Percentiles rank a stretch among this genome's conserved stretches.
These are phyloP conservation scores for Aspergillus funiculosus DNA, from an alignment of 495 filamentous ascomycete species.

Conservation along the genomic window DNA sequence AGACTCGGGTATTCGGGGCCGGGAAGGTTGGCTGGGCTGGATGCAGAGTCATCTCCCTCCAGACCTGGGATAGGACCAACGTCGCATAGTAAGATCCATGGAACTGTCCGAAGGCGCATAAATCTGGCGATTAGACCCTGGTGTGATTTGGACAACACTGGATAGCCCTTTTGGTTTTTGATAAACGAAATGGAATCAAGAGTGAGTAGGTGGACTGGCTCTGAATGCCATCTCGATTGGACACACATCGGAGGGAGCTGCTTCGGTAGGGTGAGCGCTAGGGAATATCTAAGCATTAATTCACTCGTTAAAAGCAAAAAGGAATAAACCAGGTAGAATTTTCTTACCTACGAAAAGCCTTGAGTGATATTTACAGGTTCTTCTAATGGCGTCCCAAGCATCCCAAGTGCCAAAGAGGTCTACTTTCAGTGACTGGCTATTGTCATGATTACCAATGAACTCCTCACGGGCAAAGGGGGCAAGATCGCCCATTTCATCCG, in stretches of 20 bases:
- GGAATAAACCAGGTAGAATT: neutral
- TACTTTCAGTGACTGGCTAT: slow-evolving; percentile 31
- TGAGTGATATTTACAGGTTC: slow-evolving; percentile 76
- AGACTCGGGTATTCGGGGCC: slow-evolving; percentile 60
- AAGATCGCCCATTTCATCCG: slow-evolving; percentile 52
- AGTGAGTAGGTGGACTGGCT: slow-evolving; percentile 77
- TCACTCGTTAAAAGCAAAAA: neutral
- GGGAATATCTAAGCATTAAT: slow-evolving; percentile 14
- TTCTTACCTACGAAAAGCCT: slow-evolving; percentile 82
- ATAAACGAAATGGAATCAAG: slow-evolving; percentile 64
- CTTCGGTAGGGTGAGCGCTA: slow-evolving; percentile 76
- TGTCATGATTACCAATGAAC: slow-evolving; percentile 37
- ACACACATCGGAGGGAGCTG: slow-evolving; percentile 66
- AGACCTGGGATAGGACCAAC: slow-evolving; percentile 61
- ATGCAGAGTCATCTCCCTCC: slow-evolving; percentile 34
- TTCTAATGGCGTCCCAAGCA: slow-evolving; percentile 83
- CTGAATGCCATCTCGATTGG: slow-evolving; percentile 88
- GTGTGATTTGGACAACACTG: slow-evolving; percentile 73
- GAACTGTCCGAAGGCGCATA: slow-evolving; percentile 73
- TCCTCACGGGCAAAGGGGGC: slow-evolving; percentile 53
- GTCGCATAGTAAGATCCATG: slow-evolving; percentile 76
- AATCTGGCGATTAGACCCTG: slow-evolving; percentile 73
- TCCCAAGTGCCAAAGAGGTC: slow-evolving; percentile 82
- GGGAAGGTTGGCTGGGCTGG: slow-evolving; percentile 30
- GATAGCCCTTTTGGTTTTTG: slow-evolving; percentile 71